phyloP scores from a whole-genome alignment of 2,329 filamentous ascomycete genomes.

The Fusarium subglutinans region DNA sequence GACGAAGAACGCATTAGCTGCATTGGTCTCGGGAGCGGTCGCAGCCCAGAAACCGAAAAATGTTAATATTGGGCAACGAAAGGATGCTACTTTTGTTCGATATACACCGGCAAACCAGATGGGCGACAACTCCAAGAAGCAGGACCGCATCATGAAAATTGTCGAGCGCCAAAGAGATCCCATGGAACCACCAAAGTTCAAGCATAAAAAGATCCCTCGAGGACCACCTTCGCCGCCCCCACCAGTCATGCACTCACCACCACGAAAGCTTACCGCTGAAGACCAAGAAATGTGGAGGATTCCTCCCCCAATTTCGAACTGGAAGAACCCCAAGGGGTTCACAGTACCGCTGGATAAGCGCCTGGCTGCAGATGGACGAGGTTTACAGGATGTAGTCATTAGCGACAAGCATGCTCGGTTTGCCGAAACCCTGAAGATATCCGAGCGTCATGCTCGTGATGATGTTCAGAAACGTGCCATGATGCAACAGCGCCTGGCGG shows the following conservation, averaged over 20 bases:
- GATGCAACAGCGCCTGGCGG: constrained; percentile 95
- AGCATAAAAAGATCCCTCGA: constrained; percentile 97
- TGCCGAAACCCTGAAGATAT: constrained; percentile 91
- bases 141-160: constrained; percentile 98
- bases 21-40: constrained; percentile 84
- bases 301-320: constrained; percentile 89
- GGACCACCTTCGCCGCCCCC: constrained; percentile 92
- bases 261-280: constrained; percentile 92
- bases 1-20: constrained; percentile 86
- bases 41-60: constrained; percentile 97
- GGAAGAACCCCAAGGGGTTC: constrained; percentile 99
- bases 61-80: constrained; percentile 80
- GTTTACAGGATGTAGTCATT: constrained; percentile 91
- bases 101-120: constrained; percentile 98
- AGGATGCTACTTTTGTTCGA: constrained; percentile 91
- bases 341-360: constrained; percentile 96
- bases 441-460: constrained; percentile 92
- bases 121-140: constrained; percentile 86
- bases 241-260: constrained; percentile 93
- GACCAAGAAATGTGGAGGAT: constrained; percentile 97
- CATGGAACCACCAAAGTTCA: constrained; percentile 97
- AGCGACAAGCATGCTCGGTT: constrained; percentile 99
- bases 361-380: constrained; percentile 90
- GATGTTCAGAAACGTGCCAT: constrained; percentile 91
- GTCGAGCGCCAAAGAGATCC: constrained; percentile 93